Conservation (phyloP, 345 rosid species). For the Aquilaria malaccensis region DNA sequence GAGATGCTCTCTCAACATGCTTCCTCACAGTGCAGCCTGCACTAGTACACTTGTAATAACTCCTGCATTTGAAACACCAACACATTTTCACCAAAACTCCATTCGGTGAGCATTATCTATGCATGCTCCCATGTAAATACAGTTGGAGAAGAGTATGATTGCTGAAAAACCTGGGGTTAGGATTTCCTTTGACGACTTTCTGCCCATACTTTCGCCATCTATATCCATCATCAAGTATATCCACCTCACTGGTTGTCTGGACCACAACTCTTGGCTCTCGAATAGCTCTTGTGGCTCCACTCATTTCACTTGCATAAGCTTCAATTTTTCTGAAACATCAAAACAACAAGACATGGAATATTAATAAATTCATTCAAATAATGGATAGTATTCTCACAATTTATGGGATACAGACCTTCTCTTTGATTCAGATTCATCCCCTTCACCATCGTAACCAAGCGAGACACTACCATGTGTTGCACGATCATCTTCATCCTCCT, state of each 20-base stretch:
- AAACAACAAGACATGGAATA: conserved; percentile 4
- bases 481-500: conserved; percentile 70
- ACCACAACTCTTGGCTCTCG: conserved; percentile 98
- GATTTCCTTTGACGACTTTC: conserved; percentile 99
- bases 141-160: no score
- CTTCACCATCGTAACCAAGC: conserved; percentile 57
- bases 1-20: conserved; percentile 98
- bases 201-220: conserved; percentile 99
- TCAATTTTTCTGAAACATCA: conserved; percentile 63
- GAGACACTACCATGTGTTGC: conserved; percentile 64
- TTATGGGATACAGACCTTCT: conserved; percentile 49
- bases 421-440: conserved; percentile 84
- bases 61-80: conserved; percentile 35
- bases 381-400: neutral
- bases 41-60: conserved; percentile 95
- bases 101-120: neutral
- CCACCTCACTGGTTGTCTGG: conserved; percentile 96
- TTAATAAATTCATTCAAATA: conserved; percentile 6
- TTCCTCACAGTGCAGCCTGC: conserved; percentile 92
- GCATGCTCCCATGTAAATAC: neutral
- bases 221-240: conserved; percentile 95
- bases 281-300: conserved; percentile 89
- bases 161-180: conserved; percentile 71
- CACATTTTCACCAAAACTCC: neutral
- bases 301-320: conserved; percentile 65